Percentiles rank a stretch among this genome's conserved stretches.
phyloP scores from a whole-genome alignment of 2,329 filamentous ascomycete genomes.

The Fusarium falciforme region DNA sequence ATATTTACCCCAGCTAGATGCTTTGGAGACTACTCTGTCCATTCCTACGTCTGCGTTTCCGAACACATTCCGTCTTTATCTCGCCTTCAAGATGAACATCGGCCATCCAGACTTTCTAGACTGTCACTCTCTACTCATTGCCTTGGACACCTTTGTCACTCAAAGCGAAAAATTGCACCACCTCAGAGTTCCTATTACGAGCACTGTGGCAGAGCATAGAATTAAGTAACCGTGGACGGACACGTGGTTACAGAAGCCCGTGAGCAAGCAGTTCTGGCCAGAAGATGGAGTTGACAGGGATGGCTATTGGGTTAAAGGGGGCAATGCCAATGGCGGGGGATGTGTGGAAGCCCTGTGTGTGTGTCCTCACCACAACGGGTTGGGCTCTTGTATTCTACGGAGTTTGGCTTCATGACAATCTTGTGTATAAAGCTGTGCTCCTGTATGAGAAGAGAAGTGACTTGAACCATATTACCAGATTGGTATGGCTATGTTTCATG shows the following conservation, averaged over 20 bases:
- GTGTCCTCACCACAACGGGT: not conserved
- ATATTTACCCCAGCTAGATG: not conserved
- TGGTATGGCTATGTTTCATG: not conserved
- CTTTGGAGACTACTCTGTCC: not conserved
- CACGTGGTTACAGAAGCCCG: not conserved
- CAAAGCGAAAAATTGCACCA: not conserved
- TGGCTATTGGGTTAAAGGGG: not conserved
- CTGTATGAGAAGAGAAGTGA: not conserved
- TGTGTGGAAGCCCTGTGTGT: not conserved
- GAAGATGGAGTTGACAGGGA: not conserved
- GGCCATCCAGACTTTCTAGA: not conserved
- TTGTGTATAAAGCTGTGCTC: not conserved
- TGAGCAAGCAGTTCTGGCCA: not conserved
- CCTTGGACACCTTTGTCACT: not conserved
- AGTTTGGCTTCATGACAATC: not conserved
- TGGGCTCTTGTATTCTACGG: not conserved
- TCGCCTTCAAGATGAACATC: not conserved
- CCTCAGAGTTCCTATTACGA: not conserved
- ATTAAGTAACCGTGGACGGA: not conserved
- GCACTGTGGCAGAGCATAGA: not conserved
- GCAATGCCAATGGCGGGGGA: not conserved
- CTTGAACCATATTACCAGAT: not conserved
- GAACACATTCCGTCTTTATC: not conserved
- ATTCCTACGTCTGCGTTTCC: not conserved
- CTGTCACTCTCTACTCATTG: not conserved